Evolutionary conservation across 345 rosid genomes (phyloP).

Genomic region (Brassica juncea): DNA sequence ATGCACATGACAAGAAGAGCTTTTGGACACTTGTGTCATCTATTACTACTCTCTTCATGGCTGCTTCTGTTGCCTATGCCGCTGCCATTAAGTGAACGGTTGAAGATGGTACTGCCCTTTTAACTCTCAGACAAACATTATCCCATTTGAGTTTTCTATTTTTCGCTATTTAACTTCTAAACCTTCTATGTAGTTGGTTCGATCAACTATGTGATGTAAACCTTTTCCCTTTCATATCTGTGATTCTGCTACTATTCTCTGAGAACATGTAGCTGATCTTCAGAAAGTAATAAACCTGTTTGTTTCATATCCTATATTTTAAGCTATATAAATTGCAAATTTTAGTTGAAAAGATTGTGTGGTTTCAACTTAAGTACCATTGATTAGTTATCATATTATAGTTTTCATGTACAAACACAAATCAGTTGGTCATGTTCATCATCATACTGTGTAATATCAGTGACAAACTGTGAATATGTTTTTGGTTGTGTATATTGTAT

Average conservation of each 20-base stretch:
- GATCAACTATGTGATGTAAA: constrained; percentile 24
- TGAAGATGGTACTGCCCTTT: constrained; percentile 29
- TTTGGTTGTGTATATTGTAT: background rate
- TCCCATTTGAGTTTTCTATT: constrained; percentile 2
- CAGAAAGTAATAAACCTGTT: constrained; percentile 32
- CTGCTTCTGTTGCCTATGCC: constrained; percentile 61
- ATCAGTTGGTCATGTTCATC: background rate
- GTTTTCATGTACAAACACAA: background rate
- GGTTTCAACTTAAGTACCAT: background rate
- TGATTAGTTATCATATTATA: background rate
- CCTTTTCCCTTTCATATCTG: constrained; percentile 22
- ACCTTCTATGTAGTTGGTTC: constrained; percentile 27
- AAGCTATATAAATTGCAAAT: constrained; percentile 3
- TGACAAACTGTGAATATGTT: background rate
- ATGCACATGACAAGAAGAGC: constrained; percentile 60
- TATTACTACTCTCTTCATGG: constrained; percentile 66
- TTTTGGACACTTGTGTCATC: constrained; percentile 76
- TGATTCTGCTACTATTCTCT: constrained; percentile 33
- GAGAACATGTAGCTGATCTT: constrained; percentile 29
- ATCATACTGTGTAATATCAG: background rate
- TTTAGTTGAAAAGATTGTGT: background rate
- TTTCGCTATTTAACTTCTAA: constrained; percentile 28
- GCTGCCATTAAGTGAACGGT: constrained; percentile 50
- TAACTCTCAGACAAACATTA: constrained; percentile 28
- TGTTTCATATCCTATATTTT: constrained; percentile 9